Conservation (phyloP, 1,139 yeast species). For the Pichia sp. region DNA sequence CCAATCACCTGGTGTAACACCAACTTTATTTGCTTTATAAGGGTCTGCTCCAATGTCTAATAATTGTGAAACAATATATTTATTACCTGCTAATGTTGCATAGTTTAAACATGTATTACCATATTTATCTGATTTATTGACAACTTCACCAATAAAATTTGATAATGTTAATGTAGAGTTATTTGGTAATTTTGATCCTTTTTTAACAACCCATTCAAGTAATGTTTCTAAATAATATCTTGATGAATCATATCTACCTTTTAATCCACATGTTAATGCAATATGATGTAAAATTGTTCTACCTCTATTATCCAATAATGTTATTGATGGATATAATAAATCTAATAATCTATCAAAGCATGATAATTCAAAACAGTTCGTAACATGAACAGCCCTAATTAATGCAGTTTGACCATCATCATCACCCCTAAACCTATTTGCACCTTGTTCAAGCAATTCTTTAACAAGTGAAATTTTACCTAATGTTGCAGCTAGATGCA, state of each 20-base stretch:
- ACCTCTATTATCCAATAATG: conserved; percentile 66
- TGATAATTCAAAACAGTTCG: conserved; percentile 72
- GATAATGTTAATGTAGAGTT: conserved; percentile 43
- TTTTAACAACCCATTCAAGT: conserved; percentile 71
- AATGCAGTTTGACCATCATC: conserved; percentile 86
- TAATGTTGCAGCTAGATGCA: conserved; percentile 95
- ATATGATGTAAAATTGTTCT: conserved; percentile 92
- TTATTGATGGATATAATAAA: conserved; percentile 66
- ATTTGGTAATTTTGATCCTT: conserved; percentile 35
- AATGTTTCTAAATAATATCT: conserved; percentile 72
- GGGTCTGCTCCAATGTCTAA: conserved; percentile 85
- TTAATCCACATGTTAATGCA: conserved; percentile 68
- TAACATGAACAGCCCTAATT: conserved; percentile 81
- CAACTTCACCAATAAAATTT: conserved; percentile 58
- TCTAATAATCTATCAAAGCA: conserved; percentile 72
- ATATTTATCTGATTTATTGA: conserved; percentile 71
- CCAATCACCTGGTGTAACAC: conserved; percentile 79
- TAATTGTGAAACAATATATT: conserved; percentile 71
- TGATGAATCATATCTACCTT: conserved; percentile 61
- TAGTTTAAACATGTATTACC: conserved; percentile 89
- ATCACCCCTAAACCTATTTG: conserved; percentile 63
- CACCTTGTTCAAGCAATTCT: conserved; percentile 66
- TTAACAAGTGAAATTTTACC: conserved; percentile 71
- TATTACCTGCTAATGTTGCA: conserved; percentile 84
- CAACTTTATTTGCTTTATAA: conserved; percentile 70